Evolutionary conservation across 805 yeast genomes (phyloP), one percentile per base, ranked within the genome.

Genomic region (Hanseniaspora guilliermondii): DNA sequence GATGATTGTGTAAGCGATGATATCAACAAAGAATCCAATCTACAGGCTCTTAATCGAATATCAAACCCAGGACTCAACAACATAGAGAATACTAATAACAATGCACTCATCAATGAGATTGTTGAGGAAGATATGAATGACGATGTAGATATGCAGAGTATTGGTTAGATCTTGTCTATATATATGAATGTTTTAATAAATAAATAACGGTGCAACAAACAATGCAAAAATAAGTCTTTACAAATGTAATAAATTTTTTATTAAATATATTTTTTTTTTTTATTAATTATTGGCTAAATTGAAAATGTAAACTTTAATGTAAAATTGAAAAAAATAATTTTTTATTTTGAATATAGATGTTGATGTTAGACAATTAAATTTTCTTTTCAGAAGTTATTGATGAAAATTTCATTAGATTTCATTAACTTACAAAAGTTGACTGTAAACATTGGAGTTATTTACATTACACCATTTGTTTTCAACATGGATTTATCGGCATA

Each of bases 111-210:
- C 11, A 42, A 17, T 27, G n/a, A 27, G 4, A 42, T 42, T n/a
- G 32, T 40, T 7, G 39, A 49, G 22, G 27, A 33, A 11, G 32
- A 37, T 5, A 41, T 36, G 16, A 16, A 22, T 14, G 55, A n/a
- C n/a, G 55, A 52, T 52, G 55, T 52, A 3, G 55, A 52, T 16
- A 52, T 52, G 55, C 55, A 52, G 11, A 52, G 55, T 22, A 16
- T 52, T 30, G 55, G 55, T 14, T 52, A 49, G 27, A 8, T 22
- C 2, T 22, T 39, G 22, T 24, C n/a, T 39, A 19, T 39, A 39
- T 39, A 39, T 39, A 39, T 22, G 27, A 21, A 22, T 5, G 27
- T 8, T 22, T 12, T 12, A 22, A n/a, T 14, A 38, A 38, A 12
- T 19, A 19, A 6, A 38, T 19, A 19, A 19, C 22, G 21, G 41